Conservation (phyloP, 768 basidiomycete species). For the Hypsizygus marmoreus region DNA sequence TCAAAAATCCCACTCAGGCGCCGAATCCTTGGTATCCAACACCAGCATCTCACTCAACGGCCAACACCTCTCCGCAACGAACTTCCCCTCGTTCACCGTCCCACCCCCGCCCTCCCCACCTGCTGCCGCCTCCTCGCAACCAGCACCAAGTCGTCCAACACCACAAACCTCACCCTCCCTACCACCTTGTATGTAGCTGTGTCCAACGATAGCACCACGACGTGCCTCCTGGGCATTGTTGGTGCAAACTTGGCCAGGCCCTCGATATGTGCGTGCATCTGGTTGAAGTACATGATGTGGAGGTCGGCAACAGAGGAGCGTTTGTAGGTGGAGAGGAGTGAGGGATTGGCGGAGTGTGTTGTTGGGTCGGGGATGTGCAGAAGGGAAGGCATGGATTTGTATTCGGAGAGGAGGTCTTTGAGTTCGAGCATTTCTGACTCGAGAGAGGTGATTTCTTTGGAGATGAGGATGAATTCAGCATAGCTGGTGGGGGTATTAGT, state of each 20-base stretch:
- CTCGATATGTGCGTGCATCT: constrained; percentile 92
- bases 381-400: constrained; percentile 93
- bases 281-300: constrained; percentile 89
- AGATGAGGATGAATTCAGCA: constrained; percentile 94
- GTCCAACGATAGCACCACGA: constrained; percentile 85
- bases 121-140: constrained; percentile 79
- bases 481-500: constrained; percentile 61
- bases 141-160: constrained; percentile 89
- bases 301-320: constrained; percentile 97
- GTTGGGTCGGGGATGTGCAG: constrained; percentile 87
- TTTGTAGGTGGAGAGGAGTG: constrained; percentile 43
- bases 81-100: constrained; percentile 64
- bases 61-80: constrained; percentile 95
- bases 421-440: constrained; percentile 98
- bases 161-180: constrained; percentile 84
- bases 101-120: constrained; percentile 48
- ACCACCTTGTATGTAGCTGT: constrained; percentile 94
- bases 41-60: constrained; percentile 92
- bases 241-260: constrained; percentile 96
- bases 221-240: constrained; percentile 86
- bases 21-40: constrained; percentile 93
- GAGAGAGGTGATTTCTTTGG: constrained; percentile 93
- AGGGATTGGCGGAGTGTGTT: constrained; percentile 50
- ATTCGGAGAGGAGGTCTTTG: constrained; percentile 91
- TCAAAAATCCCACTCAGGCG: constrained; percentile 54